Conservation (phyloP, 2,329 filamentous ascomycete species). For the Sporothrix brasiliensis region DNA sequence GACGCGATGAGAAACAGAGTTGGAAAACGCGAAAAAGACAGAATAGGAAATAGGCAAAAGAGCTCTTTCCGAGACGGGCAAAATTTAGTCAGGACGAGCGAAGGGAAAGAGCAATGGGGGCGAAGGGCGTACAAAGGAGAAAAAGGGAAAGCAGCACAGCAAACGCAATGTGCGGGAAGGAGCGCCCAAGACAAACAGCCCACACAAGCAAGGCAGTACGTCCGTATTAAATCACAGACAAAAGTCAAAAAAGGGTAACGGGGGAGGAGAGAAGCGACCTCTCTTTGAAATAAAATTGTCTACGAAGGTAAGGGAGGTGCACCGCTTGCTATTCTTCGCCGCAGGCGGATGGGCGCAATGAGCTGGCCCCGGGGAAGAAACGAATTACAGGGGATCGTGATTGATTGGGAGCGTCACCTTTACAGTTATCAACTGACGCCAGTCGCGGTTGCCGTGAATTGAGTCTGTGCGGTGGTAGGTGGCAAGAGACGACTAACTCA, state of each 20-base stretch:
- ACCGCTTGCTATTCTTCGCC: neutral
- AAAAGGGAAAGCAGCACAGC: conserved; percentile 8
- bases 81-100: neutral
- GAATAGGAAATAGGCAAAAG: conserved; percentile 10
- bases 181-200: conserved; percentile 17
- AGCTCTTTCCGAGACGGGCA: conserved; percentile 17
- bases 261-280: neutral
- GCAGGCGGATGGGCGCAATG: conserved; percentile 11
- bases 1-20: conserved; percentile 19
- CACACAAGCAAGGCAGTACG: neutral
- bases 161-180: neutral
- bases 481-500: neutral
- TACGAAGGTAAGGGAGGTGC: neutral
- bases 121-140: conserved; percentile 5
- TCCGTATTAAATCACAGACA: neutral
- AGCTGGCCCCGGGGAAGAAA: conserved; percentile 2
- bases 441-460: conserved; percentile 3
- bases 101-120: conserved; percentile 1
- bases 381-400: conserved; percentile 10
- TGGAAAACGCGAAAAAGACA: conserved; percentile 23
- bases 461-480: neutral
- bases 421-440: neutral
- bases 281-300: neutral
- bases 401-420: conserved; percentile 5
- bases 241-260: neutral